Evolutionary conservation across 2,329 filamentous ascomycete species (phyloP), one percentile per base, ranked within the genome.

Genomic region (Biscogniauxia marginata): DNA sequence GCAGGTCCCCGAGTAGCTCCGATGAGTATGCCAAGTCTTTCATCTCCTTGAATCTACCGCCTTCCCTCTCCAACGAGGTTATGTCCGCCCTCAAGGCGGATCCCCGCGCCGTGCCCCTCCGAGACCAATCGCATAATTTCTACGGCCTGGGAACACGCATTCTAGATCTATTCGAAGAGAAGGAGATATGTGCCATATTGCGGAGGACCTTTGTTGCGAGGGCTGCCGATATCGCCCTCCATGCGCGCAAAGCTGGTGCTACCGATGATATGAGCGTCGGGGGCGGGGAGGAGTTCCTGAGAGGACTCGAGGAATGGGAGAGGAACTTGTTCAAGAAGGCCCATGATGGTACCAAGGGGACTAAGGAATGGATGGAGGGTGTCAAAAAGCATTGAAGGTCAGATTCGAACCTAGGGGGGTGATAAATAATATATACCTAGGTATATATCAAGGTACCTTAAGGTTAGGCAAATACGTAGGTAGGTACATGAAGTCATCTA

Each of bases 71-170:
- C 4, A 83, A 86, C 59, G 85, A 90, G 47, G 93, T 98, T 45
- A 78, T 96, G 69, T 92, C 96, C 65, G 95, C 95, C 0, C 79
- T 99, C 39, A 95, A 93, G 70, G 95, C 95, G 25, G 92, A 97
- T 69, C 88, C 95, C 0, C 87, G 89, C 53, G 88, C 89, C 9
- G 91, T 99, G 1, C 87, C 96, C 54, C 73, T 99, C 45, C 85
- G 93, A 50, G 86, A 90, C 54, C 85, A 95, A 71, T 90, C 90
- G 58, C 86, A 88, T 34, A 89, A 96, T 73, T 96, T 96, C 67
- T 98, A 96, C 75, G 87, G 85, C 21, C 82, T 98, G 3, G 91
- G 90, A 3, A 88, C 90, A 46, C 84, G 91, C 51, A 92, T 97
- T 74, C 79, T 98, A 59, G 93, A 97, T 57, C 75, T 99, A 0